Base-by-base conservation (phyloP, 2,329 filamentous ascomycete genomes). In the Stagonosporopsis cucurbitacearum region DNA sequence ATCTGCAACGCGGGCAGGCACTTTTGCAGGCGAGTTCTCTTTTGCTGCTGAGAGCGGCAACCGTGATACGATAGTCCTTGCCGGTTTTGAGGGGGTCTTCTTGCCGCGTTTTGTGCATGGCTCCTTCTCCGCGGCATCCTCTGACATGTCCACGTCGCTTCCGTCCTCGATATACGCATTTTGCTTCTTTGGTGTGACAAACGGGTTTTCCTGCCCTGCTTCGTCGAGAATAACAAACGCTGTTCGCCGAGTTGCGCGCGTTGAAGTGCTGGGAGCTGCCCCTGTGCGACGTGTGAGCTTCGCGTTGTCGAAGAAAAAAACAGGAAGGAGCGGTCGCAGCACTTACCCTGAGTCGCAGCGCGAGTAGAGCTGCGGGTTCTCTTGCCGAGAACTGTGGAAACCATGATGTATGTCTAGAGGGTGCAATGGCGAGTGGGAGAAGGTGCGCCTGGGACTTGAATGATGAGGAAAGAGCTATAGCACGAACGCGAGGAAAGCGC, bases 131-230 rank as follows among this genome's bases (percentile, higher is more conserved):
- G 72, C 58, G 53, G 68, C 58, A 17, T 72, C 64, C 26, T 79
- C 78, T 15, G 12, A 36, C 47, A 40, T 56, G 45, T 81, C 78
- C 59, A 84, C 75, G 30, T 80, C 76, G 71, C 80, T 77, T 50
- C 73, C 71, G 58, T 77, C 72, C 59, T 71, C 76, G 68, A 79
- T 70, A 56, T 68, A 73, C 60, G 53, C 58, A 62, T 60, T 60
- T 56, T 72, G 64, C 54, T 68, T 73, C 19, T 65, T 72, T 9
- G 69, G 75, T 6, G 72, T 77, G 46, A 79, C 63, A 55, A 85
- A 82, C 2, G 84, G 85, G 53, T 89, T 86, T 59, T 84, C 79
- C 63, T 91, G 90, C 74, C 92, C 89, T 64, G 90, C 85, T 63
- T 88, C 86, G 67, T 84, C 80, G 25, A 78, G 65, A 37, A 77